Percentiles rank a stretch among this genome's conserved stretches.
These are phyloP conservation scores for Gorgonomyces haynaldii DNA, from an alignment of 192 early-diverging fungal genomes.

Conservation along the genomic window DNA sequence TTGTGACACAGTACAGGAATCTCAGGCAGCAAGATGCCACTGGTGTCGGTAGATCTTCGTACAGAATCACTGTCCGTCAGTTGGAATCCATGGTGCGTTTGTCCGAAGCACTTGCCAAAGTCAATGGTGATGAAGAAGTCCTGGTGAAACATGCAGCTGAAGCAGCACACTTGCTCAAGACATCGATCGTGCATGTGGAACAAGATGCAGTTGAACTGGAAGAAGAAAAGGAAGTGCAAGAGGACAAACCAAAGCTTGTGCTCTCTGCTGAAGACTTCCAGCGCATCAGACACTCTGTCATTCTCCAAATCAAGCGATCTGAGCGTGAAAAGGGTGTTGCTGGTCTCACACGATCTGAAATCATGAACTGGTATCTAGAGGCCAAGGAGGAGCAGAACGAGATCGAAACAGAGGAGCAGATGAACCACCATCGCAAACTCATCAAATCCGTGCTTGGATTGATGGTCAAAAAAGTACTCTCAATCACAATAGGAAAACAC, in stretches of 20 bases:
- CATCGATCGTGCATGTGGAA: slow-evolving; percentile 68
- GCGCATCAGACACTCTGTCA: slow-evolving; percentile 27
- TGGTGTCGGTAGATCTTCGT: slow-evolving; percentile 51
- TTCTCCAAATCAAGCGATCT: slow-evolving; percentile 17
- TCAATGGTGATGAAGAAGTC: slow-evolving; percentile 57
- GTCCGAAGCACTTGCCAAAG: slow-evolving; percentile 87
- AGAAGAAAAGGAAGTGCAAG: slow-evolving; percentile 43
- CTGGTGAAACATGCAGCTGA: slow-evolving; percentile 64
- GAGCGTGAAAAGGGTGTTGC: slow-evolving; percentile 9
- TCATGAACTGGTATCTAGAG: slow-evolving; percentile 66
- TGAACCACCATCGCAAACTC: slow-evolving; percentile 43
- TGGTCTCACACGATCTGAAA: slow-evolving; percentile 36
- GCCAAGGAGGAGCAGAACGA: slow-evolving; percentile 40
- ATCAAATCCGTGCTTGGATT: slow-evolving; percentile 56
- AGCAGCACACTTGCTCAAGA: slow-evolving; percentile 70
- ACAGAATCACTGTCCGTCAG: slow-evolving; percentile 93
- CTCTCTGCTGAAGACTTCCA: slow-evolving; percentile 36
- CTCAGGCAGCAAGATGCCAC: slow-evolving; percentile 77
- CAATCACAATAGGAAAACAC: slow-evolving; percentile 16
- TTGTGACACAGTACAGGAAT: slow-evolving; percentile 77
- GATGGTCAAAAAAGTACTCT: slow-evolving; percentile 48
- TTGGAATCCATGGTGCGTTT: slow-evolving; percentile 92
- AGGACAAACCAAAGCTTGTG: slow-evolving; percentile 19
- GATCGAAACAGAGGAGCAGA: slow-evolving; percentile 50
- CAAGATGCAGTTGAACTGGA: slow-evolving; percentile 34